These are phyloP conservation scores for Candida boleticola DNA, from an alignment of 805 yeast species.

Conservation along the genomic window DNA sequence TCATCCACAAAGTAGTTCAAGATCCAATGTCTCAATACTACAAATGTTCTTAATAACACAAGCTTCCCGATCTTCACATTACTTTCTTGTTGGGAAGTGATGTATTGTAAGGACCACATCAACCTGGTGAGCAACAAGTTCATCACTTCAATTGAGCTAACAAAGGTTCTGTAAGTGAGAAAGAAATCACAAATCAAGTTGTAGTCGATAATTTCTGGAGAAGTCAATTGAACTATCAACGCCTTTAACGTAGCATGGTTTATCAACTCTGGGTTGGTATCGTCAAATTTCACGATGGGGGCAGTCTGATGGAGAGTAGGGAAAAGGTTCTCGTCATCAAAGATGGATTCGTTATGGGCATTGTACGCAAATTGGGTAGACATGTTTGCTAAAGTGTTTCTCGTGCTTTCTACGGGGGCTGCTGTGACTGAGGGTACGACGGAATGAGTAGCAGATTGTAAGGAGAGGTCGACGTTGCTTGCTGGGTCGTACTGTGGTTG, in stretches of 20 bases:
- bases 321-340: constrained; percentile 34
- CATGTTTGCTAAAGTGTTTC: constrained; percentile 9
- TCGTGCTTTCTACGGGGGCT: neutral
- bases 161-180: constrained; percentile 73
- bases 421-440: neutral
- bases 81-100: constrained; percentile 24
- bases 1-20: constrained; percentile 85
- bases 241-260: constrained; percentile 42
- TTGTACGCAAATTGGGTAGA: constrained; percentile 22
- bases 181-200: constrained; percentile 81
- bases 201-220: constrained; percentile 75
- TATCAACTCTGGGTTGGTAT: constrained; percentile 27
- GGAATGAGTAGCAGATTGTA: constrained; percentile 1
- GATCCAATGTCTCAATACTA: constrained; percentile 85
- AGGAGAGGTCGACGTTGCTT: neutral
- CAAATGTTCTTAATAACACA: constrained; percentile 78
- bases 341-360: constrained; percentile 35
- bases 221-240: constrained; percentile 60
- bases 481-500: neutral
- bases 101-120: constrained; percentile 64
- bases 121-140: constrained; percentile 62
- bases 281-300: constrained; percentile 33
- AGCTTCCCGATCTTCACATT: constrained; percentile 53
- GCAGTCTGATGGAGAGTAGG: constrained; percentile 23
- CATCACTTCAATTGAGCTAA: constrained; percentile 56